Evolutionary conservation across 208 protist genomes (phyloP).

Genomic region (Zelonia costaricensis): DNA sequence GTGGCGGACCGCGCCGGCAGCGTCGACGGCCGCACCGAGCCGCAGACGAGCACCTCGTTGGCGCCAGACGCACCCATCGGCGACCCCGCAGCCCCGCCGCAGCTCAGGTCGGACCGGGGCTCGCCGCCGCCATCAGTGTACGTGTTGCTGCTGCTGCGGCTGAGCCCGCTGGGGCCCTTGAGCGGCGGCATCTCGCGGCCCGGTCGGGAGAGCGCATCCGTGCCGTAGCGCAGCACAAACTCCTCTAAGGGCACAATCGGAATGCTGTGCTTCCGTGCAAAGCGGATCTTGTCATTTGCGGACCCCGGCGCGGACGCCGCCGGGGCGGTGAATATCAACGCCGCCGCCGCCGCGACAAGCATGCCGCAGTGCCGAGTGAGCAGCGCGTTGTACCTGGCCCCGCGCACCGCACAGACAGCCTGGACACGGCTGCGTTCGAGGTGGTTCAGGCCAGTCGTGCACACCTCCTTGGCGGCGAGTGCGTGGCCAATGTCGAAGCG

Average conservation of each 20-base stretch:
- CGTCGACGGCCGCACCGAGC: background rate
- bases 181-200: background rate
- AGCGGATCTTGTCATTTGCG: conserved; percentile 29
- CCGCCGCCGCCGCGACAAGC: conserved; percentile 33
- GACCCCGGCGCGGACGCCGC: background rate
- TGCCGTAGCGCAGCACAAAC: conserved; percentile 29
- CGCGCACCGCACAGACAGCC: conserved; percentile 18
- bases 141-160: background rate
- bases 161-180: background rate
- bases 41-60: conserved; percentile 2
- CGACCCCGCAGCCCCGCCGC: background rate
- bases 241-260: conserved; percentile 24
- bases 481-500: conserved; percentile 40
- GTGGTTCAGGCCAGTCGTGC: conserved; percentile 39
- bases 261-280: conserved; percentile 33
- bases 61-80: background rate
- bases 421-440: conserved; percentile 32
- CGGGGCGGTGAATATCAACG: conserved; percentile 4
- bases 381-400: conserved; percentile 35
- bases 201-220: background rate
- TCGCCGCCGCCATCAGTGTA: background rate
- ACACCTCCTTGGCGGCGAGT: conserved; percentile 42
- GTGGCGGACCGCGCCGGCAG: conserved; percentile 1
- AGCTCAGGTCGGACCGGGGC: background rate
- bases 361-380: conserved; percentile 43